Conservation (phyloP, 306 rosid species). For the Pyrus betulifolia region DNA sequence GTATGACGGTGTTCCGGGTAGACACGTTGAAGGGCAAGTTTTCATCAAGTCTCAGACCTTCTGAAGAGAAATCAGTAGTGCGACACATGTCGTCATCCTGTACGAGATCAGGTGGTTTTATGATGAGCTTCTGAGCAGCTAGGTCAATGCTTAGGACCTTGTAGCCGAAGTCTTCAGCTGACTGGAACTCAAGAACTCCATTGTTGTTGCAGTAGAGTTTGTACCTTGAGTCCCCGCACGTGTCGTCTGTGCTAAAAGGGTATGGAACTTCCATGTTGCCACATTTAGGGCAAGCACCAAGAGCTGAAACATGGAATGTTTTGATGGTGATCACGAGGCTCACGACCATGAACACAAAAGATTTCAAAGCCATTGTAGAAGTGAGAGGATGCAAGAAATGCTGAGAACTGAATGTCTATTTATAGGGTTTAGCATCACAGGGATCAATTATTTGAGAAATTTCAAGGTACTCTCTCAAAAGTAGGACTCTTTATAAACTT, state of each 20-base stretch:
- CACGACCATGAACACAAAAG: conserved; percentile 19
- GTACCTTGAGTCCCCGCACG: conserved; percentile 64
- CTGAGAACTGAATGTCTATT: conserved; percentile 10
- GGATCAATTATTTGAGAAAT: background rate
- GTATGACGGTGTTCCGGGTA: conserved; percentile 58
- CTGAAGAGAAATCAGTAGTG: conserved; percentile 48
- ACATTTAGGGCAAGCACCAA: conserved; percentile 49
- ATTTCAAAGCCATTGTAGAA: conserved; percentile 19
- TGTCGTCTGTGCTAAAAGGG: conserved; percentile 61
- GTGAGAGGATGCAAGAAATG: conserved; percentile 10
- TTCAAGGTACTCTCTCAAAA: too few species aligned
- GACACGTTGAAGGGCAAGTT: conserved; percentile 65
- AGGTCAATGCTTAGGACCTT: conserved; percentile 55
- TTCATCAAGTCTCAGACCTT: conserved; percentile 56
- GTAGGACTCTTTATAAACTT: too few species aligned
- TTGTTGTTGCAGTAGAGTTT: conserved; percentile 42
- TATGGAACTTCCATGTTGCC: conserved; percentile 58
- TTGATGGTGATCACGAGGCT: background rate
- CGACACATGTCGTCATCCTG: conserved; percentile 28
- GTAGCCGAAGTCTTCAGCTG: conserved; percentile 50
- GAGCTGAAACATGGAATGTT: conserved; percentile 18
- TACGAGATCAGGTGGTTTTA: conserved; percentile 39
- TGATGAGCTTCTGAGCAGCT: conserved; percentile 34
- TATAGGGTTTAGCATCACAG: conserved; percentile 4
- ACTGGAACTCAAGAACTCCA: conserved; percentile 50